Base-by-base conservation (phyloP, 2,329 filamentous ascomycete species). In the Cercospora sesami region DNA sequence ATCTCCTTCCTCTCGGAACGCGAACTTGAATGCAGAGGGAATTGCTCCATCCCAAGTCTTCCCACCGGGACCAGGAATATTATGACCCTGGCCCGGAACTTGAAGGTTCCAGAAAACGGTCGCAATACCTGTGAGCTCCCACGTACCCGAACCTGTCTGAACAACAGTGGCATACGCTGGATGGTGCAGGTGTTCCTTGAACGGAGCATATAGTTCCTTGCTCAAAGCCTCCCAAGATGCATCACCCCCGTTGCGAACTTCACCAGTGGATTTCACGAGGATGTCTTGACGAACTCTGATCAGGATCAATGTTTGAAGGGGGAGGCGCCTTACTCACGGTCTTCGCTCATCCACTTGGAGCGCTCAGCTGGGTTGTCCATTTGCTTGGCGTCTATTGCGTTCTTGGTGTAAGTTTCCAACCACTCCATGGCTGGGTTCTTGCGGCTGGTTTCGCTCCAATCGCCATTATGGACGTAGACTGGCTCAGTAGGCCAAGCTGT, bases 11-110 rank as follows among this genome's bases (percentile, higher is more conserved):
- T 75, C 74, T 5, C 71, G 64, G 68, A 74, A 75, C 33, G 64
- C 48, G 33, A 76, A 76, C 21, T 67, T 68, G 67, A 76, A 76
- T 12, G 68, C 73, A 39, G 63, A 66, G 23, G 70, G 65, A 42
- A 65, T 66, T 8, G 71, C 72, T 10, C 71, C 73, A 70, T 76
- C 74, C 74, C 75, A 77, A 55, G 72, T 68, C 58, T 72, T 72
- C 2, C 73, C 74, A 8, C 67, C 59, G 8, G 53, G 21, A 61
- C 67, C 73, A 48, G 70, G 68, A 7, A 67, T 58, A 58, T 71
- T 71, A 18, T 63, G 36, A 5, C 60, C 70, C 18, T 72, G 62
- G 2, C 71, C 72, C 4, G 70, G 69, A 5, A 69, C 73, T 1
- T 65, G 67, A 8, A 76, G 45, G 16, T 72, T 71, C 64, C 69